These are phyloP conservation scores for Phoma sp. DNA, from an alignment of 2,329 filamentous ascomycete genomes.

Conservation along the genomic window DNA sequence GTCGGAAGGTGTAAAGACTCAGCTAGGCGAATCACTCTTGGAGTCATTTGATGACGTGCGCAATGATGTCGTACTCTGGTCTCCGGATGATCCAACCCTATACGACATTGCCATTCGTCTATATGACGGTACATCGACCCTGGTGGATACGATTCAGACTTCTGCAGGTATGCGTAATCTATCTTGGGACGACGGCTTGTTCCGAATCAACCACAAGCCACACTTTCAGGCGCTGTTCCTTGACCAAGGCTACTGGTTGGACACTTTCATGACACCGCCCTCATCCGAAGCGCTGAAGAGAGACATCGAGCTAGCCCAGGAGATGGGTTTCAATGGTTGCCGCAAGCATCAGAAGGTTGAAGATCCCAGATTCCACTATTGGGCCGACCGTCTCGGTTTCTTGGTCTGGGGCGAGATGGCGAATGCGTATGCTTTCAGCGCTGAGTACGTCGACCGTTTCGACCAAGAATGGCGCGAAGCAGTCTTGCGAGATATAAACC, in stretches of 20 bases:
- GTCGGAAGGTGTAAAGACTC: constrained; percentile 48
- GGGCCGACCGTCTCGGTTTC: constrained; percentile 66
- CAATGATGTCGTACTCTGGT: constrained; percentile 67
- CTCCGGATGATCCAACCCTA: constrained; percentile 62
- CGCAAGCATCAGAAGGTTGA: constrained; percentile 71
- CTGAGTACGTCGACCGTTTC: constrained; percentile 65
- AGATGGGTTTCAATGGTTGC: constrained; percentile 69
- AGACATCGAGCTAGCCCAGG: constrained; percentile 22
- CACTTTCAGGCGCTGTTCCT: constrained; percentile 66
- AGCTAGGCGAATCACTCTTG: constrained; percentile 45
- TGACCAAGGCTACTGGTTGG: constrained; percentile 69
- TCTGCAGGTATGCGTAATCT: constrained; percentile 67
- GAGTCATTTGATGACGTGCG: constrained; percentile 39
- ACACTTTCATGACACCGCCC: constrained; percentile 65
- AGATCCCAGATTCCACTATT: constrained; percentile 66
- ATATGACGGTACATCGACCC: constrained; percentile 46
- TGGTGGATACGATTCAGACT: constrained; percentile 64
- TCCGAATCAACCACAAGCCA: constrained; percentile 64
- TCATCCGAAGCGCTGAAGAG: constrained; percentile 50
- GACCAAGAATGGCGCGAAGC: constrained; percentile 69
- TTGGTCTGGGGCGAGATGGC: constrained; percentile 70
- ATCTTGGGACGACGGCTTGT: constrained; percentile 65
- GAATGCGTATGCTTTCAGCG: constrained; percentile 67
- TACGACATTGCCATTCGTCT: constrained; percentile 64
- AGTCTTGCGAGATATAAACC: constrained; percentile 69